Percentiles rank a stretch among this genome's conserved stretches.
These are phyloP conservation scores for Uronychia setigera DNA, from an alignment of 73 alveolate genomes.

Conservation along the genomic window DNA sequence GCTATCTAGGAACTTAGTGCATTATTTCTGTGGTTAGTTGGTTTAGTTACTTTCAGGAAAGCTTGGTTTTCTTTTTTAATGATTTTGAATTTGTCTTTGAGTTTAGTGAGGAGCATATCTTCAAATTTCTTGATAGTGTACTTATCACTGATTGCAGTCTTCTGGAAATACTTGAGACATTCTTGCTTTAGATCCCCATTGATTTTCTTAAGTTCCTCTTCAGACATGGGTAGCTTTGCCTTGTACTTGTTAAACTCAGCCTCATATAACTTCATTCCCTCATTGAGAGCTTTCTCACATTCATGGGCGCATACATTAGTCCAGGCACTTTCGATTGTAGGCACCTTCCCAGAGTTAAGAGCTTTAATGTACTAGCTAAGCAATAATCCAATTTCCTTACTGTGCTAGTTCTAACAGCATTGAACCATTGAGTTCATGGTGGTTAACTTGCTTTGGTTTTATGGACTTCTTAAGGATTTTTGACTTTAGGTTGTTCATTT, in stretches of 20 bases:
- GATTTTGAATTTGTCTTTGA: conserved; percentile 38
- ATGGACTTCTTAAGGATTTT: conserved; percentile 76
- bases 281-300: conserved; percentile 22
- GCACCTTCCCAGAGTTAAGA: conserved; percentile 77
- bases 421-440: conserved; percentile 73
- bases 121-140: conserved; percentile 17
- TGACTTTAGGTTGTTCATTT: conserved; percentile 60
- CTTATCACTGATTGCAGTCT: conserved; percentile 20
- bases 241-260: neutral
- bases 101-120: neutral
- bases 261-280: neutral
- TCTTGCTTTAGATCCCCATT: neutral
- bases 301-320: conserved; percentile 56
- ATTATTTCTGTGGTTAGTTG: conserved; percentile 62
- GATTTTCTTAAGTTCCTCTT: neutral
- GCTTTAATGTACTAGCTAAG: conserved; percentile 76
- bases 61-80: conserved; percentile 72
- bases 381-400: conserved; percentile 19
- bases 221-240: conserved; percentile 21
- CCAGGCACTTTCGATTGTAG: conserved; percentile 87
- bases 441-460: conserved; percentile 77
- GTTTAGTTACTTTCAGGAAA: conserved; percentile 58
- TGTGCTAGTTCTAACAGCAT: conserved; percentile 67
- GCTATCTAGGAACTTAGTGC: conserved; percentile 68
- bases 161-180: conserved; percentile 7